Conservation (phyloP, 345 rosid species). For the Aethionema arabicum region DNA sequence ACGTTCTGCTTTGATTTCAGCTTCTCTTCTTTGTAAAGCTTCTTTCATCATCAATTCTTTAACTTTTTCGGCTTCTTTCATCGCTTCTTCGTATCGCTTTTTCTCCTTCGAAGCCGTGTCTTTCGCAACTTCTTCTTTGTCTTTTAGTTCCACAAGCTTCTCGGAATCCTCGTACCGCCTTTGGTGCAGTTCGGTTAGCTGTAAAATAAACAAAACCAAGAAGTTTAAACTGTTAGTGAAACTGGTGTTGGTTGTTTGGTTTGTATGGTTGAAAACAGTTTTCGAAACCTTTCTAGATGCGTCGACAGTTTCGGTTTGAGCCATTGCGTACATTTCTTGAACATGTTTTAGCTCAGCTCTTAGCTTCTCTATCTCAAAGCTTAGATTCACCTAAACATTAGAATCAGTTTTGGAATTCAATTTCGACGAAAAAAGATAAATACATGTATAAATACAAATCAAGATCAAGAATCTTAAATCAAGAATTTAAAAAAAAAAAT, state of each 20-base stretch:
- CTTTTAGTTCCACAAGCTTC: slow-evolving; percentile 54
- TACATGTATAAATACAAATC: background rate
- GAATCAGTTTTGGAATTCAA: background rate
- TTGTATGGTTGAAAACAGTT: background rate
- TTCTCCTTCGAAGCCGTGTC: slow-evolving; percentile 61
- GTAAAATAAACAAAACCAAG: slow-evolving; percentile 17
- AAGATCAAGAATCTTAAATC: background rate
- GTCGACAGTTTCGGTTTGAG: slow-evolving; percentile 73
- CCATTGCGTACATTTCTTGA: slow-evolving; percentile 74
- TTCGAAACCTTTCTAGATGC: slow-evolving; percentile 70
- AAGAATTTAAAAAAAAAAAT: slow-evolving; percentile 11
- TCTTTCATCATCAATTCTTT: slow-evolving; percentile 53
- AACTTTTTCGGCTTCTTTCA: slow-evolving; percentile 51
- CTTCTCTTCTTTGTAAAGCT: slow-evolving; percentile 56
- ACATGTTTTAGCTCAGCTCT: slow-evolving; percentile 75
- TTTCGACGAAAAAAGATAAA: background rate
- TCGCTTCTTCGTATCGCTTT: slow-evolving; percentile 56
- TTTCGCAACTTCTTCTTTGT: slow-evolving; percentile 51
- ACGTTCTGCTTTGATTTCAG: slow-evolving; percentile 56
- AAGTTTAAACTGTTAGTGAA: background rate
- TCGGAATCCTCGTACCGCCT: slow-evolving; percentile 48
- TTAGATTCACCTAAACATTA: slow-evolving; percentile 50
- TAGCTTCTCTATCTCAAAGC: slow-evolving; percentile 87
- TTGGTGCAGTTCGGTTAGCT: slow-evolving; percentile 56
- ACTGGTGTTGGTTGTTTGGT: background rate